Conservation (phyloP, 306 rosid genomes). For the Fagus crenata region DNA sequence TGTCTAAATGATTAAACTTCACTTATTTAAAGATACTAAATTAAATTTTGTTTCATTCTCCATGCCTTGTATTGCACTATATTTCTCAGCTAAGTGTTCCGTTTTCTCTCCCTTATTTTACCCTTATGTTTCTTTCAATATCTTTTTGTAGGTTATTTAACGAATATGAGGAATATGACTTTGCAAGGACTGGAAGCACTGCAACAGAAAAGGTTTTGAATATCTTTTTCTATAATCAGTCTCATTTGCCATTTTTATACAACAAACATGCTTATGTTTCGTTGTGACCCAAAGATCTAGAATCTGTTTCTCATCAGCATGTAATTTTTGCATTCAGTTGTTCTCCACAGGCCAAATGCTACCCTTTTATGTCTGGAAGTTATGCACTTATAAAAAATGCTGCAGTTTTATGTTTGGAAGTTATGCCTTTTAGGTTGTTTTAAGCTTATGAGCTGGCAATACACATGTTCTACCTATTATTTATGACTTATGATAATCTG, state of each 20-base stretch:
- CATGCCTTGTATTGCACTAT: neutral
- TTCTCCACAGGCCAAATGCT: neutral
- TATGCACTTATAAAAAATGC: neutral
- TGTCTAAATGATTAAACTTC: too few species aligned
- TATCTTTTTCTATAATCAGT: neutral
- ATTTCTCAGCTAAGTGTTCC: neutral
- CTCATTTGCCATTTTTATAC: neutral
- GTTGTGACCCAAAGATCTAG: neutral
- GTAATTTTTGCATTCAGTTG: neutral
- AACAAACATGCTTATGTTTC: neutral
- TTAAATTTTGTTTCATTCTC: neutral
- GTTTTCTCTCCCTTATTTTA: neutral
- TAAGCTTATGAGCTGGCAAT: neutral
- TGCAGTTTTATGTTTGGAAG: neutral
- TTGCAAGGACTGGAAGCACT: slow-evolving; percentile 77
- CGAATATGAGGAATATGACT: slow-evolving; percentile 76
- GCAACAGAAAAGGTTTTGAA: slow-evolving; percentile 67
- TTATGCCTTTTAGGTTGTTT: neutral
- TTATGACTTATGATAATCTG: neutral
- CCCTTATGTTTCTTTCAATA: neutral
- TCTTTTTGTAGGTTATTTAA: slow-evolving; percentile 64
- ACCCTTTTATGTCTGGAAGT: neutral
- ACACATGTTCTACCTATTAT: neutral
- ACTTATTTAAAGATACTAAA: neutral
- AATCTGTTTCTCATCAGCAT: neutral